Evolutionary conservation across 148 eudicot species (phyloP), one percentile per base, ranked within the genome.

Genomic region (Chenopodium album): DNA sequence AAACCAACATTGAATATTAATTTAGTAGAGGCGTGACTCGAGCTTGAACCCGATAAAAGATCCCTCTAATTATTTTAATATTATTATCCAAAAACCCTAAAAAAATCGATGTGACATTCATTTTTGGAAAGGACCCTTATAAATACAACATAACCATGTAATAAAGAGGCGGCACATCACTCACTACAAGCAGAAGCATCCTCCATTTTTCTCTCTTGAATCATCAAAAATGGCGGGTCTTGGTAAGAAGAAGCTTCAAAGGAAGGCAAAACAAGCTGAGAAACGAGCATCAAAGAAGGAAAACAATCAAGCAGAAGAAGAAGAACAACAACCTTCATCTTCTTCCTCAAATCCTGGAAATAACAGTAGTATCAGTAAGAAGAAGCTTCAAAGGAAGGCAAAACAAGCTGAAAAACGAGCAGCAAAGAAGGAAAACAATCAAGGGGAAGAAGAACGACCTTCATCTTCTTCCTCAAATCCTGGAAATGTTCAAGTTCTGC

Each of bases 211-310:
- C 60, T 54, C 60, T 54, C 17, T 26, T 65, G 9, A 1, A 1
- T 28, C 14, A 66, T 66, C 37, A 28, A 46, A 74, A 75, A 75
- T 52, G 64, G 65, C 65, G 46, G 77, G 65, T 19, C 29, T n/a
- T 22, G 60, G 63, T 56, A 75, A 75, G 65, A 75, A 75, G 6
- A 75, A 75, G 19, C 19, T 26, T 2, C 64, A 50, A 32, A 26
- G 64, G 2, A 28, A 22, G n/a, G 64, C 34, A 50, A 75, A 17
- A 59, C 0, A 50, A 52, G 76, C 76, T 46, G 60, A 23, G 47
- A 47, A 46, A 23, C n/a, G 11, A 4, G 77, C 77, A 13, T 20
- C 72, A 68, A 68, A 66, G 4, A 9, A 9, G 3, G 16, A 8
- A 9, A 66, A 22, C 26, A 64, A n/a, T 64, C 11, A 66, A 11